Percentiles rank a stretch among this genome's conserved stretches.
phyloP scores from a whole-genome alignment of 2,329 filamentous ascomycete genomes.

The Talaromyces sp. region DNA sequence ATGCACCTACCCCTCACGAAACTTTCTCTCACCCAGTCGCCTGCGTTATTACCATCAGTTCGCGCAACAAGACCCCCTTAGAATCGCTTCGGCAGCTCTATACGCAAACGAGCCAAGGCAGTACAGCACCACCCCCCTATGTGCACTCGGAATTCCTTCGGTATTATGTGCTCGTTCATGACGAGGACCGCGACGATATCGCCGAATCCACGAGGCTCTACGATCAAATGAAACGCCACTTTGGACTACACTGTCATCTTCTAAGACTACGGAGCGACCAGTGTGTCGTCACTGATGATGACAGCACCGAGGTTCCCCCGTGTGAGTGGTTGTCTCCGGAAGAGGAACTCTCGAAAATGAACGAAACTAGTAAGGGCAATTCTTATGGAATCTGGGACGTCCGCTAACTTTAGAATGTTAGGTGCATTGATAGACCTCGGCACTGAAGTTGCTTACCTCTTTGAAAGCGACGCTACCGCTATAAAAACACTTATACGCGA shows the following conservation, averaged over 20 bases:
- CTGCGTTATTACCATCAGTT: slow-evolving; percentile 92
- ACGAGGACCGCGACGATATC: slow-evolving; percentile 93
- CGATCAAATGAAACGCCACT: slow-evolving; percentile 98
- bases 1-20: slow-evolving; percentile 77
- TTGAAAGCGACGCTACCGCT: slow-evolving; percentile 85
- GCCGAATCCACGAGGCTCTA: slow-evolving; percentile 83
- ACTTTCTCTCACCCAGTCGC: slow-evolving; percentile 93
- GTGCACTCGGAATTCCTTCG: slow-evolving; percentile 87
- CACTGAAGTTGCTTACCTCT: slow-evolving; percentile 72
- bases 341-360: slow-evolving; percentile 76
- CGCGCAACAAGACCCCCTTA: slow-evolving; percentile 75
- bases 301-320: slow-evolving; percentile 73
- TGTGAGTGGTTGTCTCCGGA: slow-evolving; percentile 85
- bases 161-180: slow-evolving; percentile 94
- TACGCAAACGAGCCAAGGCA: slow-evolving; percentile 73
- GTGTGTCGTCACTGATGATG: slow-evolving; percentile 85
- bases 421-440: slow-evolving; percentile 55
- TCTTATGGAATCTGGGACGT: not conserved
- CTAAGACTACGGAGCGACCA: slow-evolving; percentile 78
- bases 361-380: slow-evolving; percentile 50
- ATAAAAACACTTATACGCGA: slow-evolving; percentile 88
- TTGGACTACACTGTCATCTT: slow-evolving; percentile 91
- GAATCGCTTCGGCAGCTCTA: slow-evolving; percentile 83
- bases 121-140: slow-evolving; percentile 72
- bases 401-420: slow-evolving; percentile 21